phyloP scores from a whole-genome alignment of 345 rosid species.

The Eucalyptus erythrocorys region DNA sequence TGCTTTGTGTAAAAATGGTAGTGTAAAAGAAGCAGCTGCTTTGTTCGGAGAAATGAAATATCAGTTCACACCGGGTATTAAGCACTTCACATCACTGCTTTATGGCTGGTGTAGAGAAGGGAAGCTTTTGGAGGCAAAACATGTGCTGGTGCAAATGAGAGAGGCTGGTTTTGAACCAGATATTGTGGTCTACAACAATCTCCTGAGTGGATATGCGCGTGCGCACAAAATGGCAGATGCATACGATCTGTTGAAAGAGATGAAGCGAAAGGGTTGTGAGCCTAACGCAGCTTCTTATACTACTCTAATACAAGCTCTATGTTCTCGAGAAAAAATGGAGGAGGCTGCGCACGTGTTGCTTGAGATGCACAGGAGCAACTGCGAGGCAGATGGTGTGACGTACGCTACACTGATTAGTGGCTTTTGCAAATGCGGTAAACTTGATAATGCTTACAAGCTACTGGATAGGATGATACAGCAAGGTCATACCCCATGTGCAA shows the following conservation, averaged over 20 bases:
- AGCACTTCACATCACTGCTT: constrained; percentile 61
- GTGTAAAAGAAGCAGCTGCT: constrained; percentile 77
- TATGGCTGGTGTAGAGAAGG: constrained; percentile 95
- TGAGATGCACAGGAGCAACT: constrained; percentile 70
- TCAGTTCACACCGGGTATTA: constrained; percentile 38
- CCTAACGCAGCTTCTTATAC: constrained; percentile 63
- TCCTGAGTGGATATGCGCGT: constrained; percentile 51
- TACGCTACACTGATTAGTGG: constrained; percentile 70
- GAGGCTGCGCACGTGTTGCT: constrained; percentile 62
- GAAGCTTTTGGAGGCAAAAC: constrained; percentile 77
- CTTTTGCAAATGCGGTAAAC: constrained; percentile 67
- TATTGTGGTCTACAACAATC: constrained; percentile 64
- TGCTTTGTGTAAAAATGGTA: constrained; percentile 72
- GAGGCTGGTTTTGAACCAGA: constrained; percentile 80
- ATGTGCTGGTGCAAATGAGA: constrained; percentile 76
- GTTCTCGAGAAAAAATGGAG: constrained; percentile 55
- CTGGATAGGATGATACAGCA: constrained; percentile 49
- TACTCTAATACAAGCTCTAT: constrained; percentile 63
- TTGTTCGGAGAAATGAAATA: constrained; percentile 70
- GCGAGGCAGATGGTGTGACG: constrained; percentile 64
- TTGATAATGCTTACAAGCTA: constrained; percentile 44
- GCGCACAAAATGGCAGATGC: constrained; percentile 71
- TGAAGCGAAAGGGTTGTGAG: constrained; percentile 53
- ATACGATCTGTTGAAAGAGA: constrained; percentile 63
- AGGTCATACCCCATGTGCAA: constrained; percentile 42